Percentiles rank a stretch among this genome's conserved stretches.
Conservation (phyloP, 1,284 basidiomycete species). For the Microbotryum scabiosae region DNA sequence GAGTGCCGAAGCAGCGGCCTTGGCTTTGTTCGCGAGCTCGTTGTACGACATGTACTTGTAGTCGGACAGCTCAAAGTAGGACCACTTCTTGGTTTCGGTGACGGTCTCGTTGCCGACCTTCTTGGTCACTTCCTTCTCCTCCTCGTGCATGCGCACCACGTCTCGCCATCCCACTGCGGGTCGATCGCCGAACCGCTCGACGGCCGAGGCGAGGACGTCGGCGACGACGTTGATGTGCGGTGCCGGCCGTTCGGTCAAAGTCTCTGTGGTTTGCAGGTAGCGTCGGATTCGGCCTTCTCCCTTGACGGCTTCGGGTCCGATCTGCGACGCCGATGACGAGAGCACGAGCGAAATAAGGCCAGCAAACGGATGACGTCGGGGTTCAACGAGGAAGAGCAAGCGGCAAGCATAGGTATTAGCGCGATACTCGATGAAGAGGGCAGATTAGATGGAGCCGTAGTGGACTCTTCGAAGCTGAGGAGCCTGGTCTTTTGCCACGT, state of each 20-base stretch:
- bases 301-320: slow-evolving; percentile 1
- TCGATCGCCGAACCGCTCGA: slow-evolving; percentile 38
- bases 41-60: slow-evolving; percentile 70
- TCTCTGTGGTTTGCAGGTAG: neutral
- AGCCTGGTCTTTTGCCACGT: too few relatives aligned
- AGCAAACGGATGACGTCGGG: too few relatives aligned
- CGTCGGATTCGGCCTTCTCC: neutral
- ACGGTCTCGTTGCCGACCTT: slow-evolving; percentile 60
- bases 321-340: neutral
- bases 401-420: too few relatives aligned
- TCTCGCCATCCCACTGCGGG: slow-evolving; percentile 75
- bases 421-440: too few relatives aligned
- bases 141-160: slow-evolving; percentile 62
- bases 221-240: slow-evolving; percentile 17
- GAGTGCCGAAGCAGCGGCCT: slow-evolving; percentile 60
- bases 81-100: slow-evolving; percentile 86
- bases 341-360: too few relatives aligned
- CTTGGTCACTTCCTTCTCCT: slow-evolving; percentile 85
- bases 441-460: too few relatives aligned
- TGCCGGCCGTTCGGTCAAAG: neutral
- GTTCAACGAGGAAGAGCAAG: too few relatives aligned
- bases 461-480: too few relatives aligned
- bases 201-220: slow-evolving; percentile 15
- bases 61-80: slow-evolving; percentile 83
- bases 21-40: slow-evolving; percentile 57